phyloP scores from a whole-genome alignment of 306 rosid species.

The Nissolia schottii region DNA sequence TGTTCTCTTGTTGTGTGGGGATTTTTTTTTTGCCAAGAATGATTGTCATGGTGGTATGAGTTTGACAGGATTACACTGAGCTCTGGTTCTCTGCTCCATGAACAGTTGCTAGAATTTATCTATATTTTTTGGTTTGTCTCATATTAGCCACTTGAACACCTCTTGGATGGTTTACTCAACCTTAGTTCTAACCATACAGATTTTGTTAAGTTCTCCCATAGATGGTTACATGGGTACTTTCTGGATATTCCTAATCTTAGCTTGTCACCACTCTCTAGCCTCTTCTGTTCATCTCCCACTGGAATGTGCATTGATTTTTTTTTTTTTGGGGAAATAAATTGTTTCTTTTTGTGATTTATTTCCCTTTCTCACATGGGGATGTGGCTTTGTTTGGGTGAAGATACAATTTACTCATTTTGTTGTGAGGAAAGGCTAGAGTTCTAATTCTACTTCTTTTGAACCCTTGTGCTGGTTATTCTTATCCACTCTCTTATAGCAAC shows the following conservation, averaged over 20 bases:
- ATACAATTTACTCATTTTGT: not conserved
- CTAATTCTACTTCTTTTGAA: conserved; percentile 26
- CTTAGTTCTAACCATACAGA: not conserved
- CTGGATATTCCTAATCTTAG: conserved; percentile 8
- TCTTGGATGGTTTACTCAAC: not conserved
- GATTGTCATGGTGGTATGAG: not conserved
- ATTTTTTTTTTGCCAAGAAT: not conserved
- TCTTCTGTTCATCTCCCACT: not conserved
- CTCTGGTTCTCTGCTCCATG: not conserved
- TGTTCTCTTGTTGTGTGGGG: not conserved
- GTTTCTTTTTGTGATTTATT: not conserved
- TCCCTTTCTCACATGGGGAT: not conserved
- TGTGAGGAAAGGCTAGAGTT: conserved; percentile 34
- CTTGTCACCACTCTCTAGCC: not conserved
- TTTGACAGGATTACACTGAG: not conserved
- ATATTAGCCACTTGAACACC: not conserved
- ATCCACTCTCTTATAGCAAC: conserved; percentile 33
- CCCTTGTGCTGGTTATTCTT: conserved; percentile 34
- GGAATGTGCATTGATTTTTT: not conserved
- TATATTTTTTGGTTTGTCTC: not conserved
- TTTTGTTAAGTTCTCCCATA: not conserved
- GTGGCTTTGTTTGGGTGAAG: not conserved
- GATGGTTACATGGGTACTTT: conserved; percentile 3
- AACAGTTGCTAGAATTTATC: not conserved
- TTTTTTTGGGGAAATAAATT: not conserved